These are phyloP conservation scores for Cyphellophora europaea DNA, from an alignment of 2,329 filamentous ascomycete species.

Conservation along the genomic window DNA sequence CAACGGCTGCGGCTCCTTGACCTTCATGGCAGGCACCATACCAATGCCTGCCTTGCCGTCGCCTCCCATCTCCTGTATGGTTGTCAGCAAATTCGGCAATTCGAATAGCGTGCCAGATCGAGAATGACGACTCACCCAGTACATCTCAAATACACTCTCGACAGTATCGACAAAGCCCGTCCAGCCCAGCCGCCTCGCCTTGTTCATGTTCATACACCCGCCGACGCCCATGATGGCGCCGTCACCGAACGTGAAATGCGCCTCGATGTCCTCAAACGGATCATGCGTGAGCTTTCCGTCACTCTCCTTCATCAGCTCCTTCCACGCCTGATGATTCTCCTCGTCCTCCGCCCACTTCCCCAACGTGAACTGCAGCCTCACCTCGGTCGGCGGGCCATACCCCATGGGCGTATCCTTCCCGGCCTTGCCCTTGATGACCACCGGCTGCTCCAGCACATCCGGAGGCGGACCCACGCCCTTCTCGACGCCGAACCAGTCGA, in stretches of 20 bases:
- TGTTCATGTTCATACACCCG: slow-evolving; percentile 16
- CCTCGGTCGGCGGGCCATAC: slow-evolving; percentile 33
- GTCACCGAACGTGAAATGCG: slow-evolving; percentile 18
- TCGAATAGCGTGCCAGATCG: neutral
- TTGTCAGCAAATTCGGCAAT: too few relatives aligned
- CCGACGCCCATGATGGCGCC: slow-evolving; percentile 12
- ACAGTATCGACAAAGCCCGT: slow-evolving; percentile 21
- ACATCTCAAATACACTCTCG: slow-evolving; percentile 19
- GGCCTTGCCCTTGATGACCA: slow-evolving; percentile 7
- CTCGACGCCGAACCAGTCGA: slow-evolving; percentile 33
- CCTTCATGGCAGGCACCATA: slow-evolving; percentile 19
- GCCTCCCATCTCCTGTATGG: slow-evolving; percentile 1
- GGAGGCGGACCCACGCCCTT: slow-evolving; percentile 24
- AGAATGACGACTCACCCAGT: slow-evolving; percentile 17
- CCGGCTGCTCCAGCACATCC: slow-evolving; percentile 14
- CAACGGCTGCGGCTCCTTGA: slow-evolving; percentile 14
- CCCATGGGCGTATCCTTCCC: slow-evolving; percentile 25
- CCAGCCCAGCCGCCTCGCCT: slow-evolving; percentile 18
- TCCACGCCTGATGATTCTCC: slow-evolving; percentile 37
- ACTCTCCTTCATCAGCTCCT: slow-evolving; percentile 32
- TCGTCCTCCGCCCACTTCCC: slow-evolving; percentile 36
- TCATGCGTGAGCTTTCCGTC: slow-evolving; percentile 23
- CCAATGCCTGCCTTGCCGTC: slow-evolving; percentile 11
- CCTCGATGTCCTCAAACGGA: slow-evolving; percentile 18
- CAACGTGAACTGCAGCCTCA: slow-evolving; percentile 32